phyloP scores from a whole-genome alignment of 2,329 filamentous ascomycete genomes.

The Colletotrichum sp. region DNA sequence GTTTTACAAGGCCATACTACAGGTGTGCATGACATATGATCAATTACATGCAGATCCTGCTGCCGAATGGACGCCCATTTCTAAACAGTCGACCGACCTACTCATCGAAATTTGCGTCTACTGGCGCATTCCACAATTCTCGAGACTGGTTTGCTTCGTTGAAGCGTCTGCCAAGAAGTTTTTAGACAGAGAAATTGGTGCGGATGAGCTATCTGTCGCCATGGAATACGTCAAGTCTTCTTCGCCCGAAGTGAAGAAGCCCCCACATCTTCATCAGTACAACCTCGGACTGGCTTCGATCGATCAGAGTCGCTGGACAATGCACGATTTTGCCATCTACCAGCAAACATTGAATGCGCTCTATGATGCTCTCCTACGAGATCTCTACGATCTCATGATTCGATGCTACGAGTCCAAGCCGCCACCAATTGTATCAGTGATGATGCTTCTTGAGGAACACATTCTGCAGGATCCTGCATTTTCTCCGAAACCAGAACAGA shows the following conservation, averaged over 20 bases:
- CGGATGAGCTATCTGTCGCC: constrained; percentile 82
- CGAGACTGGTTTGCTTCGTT: constrained; percentile 79
- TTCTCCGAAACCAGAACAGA: constrained; percentile 70
- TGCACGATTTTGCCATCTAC: constrained; percentile 73
- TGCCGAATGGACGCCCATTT: constrained; percentile 61
- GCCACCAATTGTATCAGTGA: constrained; percentile 77
- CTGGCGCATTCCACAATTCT: constrained; percentile 88
- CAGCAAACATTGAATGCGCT: constrained; percentile 76
- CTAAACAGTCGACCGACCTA: constrained; percentile 81
- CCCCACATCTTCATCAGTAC: constrained; percentile 59
- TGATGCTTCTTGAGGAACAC: constrained; percentile 83
- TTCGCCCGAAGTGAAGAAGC: constrained; percentile 68
- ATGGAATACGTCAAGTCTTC: constrained; percentile 84
- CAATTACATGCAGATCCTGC: constrained; percentile 60
- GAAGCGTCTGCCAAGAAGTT: constrained; percentile 89
- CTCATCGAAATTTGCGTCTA: constrained; percentile 84
- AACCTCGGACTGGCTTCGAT: constrained; percentile 58
- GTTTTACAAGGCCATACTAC: constrained; percentile 83
- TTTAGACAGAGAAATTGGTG: constrained; percentile 78
- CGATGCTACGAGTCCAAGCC: constrained; percentile 90
- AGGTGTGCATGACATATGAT: constrained; percentile 74
- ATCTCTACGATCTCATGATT: constrained; percentile 87
- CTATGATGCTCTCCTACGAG: constrained; percentile 82
- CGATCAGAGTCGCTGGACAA: constrained; percentile 68
- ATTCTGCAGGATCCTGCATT: constrained; percentile 82